Conservation (phyloP, 352 stramenopile genomes). For the Pythium catenulatum region DNA sequence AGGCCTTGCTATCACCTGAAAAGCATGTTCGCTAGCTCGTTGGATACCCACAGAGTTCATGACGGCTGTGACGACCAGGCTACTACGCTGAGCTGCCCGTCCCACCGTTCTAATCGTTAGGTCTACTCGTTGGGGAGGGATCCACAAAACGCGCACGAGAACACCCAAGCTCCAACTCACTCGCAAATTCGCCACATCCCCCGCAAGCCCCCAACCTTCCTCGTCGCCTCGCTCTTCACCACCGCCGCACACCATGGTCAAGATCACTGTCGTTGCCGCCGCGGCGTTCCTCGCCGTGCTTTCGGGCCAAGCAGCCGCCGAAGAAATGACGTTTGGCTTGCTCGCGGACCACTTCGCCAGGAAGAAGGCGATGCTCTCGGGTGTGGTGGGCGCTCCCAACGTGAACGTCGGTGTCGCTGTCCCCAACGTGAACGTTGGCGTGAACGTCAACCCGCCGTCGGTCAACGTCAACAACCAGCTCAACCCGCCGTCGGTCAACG, state of each 20-base stretch:
- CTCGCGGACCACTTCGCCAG: slow-evolving; percentile 15
- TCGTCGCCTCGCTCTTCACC: too few relatives aligned
- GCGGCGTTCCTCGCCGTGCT: neutral
- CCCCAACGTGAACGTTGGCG: slow-evolving; percentile 1
- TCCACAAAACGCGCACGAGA: too few relatives aligned
- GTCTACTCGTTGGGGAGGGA: too few relatives aligned
- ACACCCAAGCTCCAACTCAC: too few relatives aligned
- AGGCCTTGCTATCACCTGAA: too few relatives aligned
- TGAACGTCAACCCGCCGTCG: neutral
- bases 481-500: neutral
- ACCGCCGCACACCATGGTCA: slow-evolving; percentile 28
- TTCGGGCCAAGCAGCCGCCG: neutral
- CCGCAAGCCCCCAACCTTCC: too few relatives aligned
- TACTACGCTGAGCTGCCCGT: too few relatives aligned
- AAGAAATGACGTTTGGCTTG: slow-evolving; percentile 19
- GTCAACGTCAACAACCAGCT: slow-evolving; percentile 1
- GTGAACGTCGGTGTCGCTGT: neutral
- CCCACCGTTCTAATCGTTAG: too few relatives aligned
- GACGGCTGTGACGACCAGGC: too few relatives aligned
- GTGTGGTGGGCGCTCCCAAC: neutral
- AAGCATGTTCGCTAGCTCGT: too few relatives aligned
- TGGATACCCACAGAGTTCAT: too few relatives aligned
- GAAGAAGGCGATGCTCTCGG: neutral
- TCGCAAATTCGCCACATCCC: too few relatives aligned
- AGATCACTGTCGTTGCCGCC: neutral